Base-by-base conservation (phyloP, 192 early-diverging fungal species). In the Rhizoclosmatium globosum region DNA sequence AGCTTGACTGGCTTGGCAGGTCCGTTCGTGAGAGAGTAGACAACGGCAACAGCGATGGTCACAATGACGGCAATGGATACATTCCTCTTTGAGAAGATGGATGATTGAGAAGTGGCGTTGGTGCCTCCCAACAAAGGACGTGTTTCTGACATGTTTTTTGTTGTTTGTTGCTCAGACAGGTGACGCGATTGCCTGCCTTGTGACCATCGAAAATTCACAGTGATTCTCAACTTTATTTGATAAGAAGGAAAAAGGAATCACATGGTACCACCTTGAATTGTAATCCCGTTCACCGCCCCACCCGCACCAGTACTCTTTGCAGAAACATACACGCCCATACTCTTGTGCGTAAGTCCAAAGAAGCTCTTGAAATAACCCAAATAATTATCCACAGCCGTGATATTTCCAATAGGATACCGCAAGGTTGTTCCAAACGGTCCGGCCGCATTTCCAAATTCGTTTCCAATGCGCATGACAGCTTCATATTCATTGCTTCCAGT, bases 301-400 rank as follows among this genome's bases (percentile, higher is more conserved):
- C 44, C 66, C 9, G 15, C 66, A 68, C 39, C 23, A 19, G 48
- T 6, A 48, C n/a, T 46, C 39, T 11, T 46, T 17, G 47, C 67
- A 13, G 67, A 46, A 7, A 68, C 67, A 17, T 46, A 47, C 39
- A 68, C 67, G 2, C 69, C 69, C 47, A 47, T 76, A 31, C 64
- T 67, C 41, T 61, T 69, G 69, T 80, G 65, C 53, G 71, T 80
- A 1, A 80, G 50, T 41, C 72, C 73, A 60, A 75, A 80, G 31
- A 68, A 74, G 44, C 64, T 68, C 64, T 80, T 80, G 56, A 80
- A 80, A 31, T 80, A 75, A 4, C 79, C 79, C 6, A 80, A 23
- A 42, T 75, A 80, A 41, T 75, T 80, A 47, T 80, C 79, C n/a
- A 80, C 79, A 66, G 79, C 79, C 9, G 65, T 38, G 41, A 80